A percentile compares a stretch with the other conserved stretches of the same genome.
phyloP scores from a whole-genome alignment of 805 yeast species.

The Wickerhamiella brachini region DNA sequence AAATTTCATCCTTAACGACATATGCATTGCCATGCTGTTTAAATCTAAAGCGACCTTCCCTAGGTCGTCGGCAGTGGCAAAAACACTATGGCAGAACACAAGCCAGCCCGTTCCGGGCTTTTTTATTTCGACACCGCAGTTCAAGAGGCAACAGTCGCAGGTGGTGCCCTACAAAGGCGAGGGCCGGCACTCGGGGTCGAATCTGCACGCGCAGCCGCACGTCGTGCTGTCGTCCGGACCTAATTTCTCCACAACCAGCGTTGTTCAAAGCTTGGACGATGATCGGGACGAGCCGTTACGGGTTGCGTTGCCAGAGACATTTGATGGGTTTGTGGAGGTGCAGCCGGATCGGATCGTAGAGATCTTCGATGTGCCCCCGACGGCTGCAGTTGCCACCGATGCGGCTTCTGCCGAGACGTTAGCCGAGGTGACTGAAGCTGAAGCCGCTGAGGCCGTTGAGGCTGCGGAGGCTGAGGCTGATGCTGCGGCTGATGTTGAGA shows the following conservation, averaged over 20 bases:
- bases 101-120: conserved; percentile 25
- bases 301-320: not conserved
- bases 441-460: conserved; percentile 5
- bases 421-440: not conserved
- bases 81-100: conserved; percentile 13
- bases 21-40: conserved; percentile 22
- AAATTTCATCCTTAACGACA: not conserved
- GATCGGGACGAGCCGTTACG: conserved; percentile 5
- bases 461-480: conserved; percentile 10
- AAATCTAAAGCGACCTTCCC: conserved; percentile 26
- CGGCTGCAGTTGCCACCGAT: not conserved
- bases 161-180: conserved; percentile 16
- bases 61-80: conserved; percentile 28
- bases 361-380: no score
- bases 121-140: conserved; percentile 29
- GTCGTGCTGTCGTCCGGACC: conserved; percentile 1
- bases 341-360: no score
- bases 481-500: not conserved
- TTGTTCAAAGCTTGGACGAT: not conserved
- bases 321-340: not conserved
- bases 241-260: conserved; percentile 1
- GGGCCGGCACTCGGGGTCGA: conserved; percentile 10
- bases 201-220: conserved; percentile 1
- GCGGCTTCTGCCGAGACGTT: not conserved
- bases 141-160: conserved; percentile 27